phyloP scores from a whole-genome alignment of 495 filamentous ascomycete genomes.

The Daldinia caldariorum region DNA sequence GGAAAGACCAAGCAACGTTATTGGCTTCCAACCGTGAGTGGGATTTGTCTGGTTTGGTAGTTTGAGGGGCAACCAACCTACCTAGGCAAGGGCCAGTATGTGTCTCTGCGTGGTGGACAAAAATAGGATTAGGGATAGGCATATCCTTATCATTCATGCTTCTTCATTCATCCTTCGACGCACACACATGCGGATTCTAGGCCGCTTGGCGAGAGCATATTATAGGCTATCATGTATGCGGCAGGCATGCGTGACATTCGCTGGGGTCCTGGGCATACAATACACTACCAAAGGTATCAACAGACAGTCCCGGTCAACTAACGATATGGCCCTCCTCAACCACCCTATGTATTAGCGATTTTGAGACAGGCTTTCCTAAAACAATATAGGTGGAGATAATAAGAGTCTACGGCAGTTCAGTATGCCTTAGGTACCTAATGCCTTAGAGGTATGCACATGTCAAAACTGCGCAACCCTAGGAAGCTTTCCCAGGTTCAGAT shows the following conservation, averaged over 20 bases:
- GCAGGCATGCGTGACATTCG: slow-evolving; percentile 10
- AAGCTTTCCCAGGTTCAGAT: background rate
- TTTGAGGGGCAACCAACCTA: too few species aligned
- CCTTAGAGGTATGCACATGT: too few species aligned
- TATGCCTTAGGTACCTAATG: too few species aligned
- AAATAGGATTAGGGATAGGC: background rate
- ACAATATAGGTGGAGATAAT: background rate
- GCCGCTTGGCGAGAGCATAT: background rate
- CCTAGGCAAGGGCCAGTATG: background rate
- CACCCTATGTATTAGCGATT: background rate
- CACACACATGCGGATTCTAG: background rate
- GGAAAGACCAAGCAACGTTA: background rate
- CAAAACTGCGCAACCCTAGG: background rate
- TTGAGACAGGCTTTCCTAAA: background rate
- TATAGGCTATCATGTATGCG: slow-evolving; percentile 4
- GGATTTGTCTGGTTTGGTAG: background rate
- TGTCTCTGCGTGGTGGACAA: slow-evolving; percentile 1
- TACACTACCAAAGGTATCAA: background rate
- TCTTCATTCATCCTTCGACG: background rate
- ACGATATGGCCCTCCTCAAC: too few species aligned
- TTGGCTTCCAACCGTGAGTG: background rate
- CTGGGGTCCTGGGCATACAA: background rate
- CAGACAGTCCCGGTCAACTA: too few species aligned
- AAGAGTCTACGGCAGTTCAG: background rate
- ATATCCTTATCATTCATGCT: background rate